A percentile compares a stretch with the other conserved stretches of the same genome.
Evolutionary conservation across 768 basidiomycete species (phyloP).

Genomic region (Phylloporus sp.): DNA sequence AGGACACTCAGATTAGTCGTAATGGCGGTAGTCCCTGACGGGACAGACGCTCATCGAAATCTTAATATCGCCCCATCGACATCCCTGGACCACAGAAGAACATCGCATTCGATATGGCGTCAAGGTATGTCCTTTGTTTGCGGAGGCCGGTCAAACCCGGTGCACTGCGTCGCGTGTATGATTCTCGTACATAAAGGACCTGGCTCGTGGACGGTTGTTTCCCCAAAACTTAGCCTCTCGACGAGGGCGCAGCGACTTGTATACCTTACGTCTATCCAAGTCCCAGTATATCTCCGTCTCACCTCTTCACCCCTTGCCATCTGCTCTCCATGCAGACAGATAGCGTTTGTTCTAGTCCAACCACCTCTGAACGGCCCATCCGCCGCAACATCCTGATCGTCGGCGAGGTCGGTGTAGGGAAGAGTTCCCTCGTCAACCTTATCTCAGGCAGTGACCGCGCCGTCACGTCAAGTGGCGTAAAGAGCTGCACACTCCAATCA

Average conservation of each 20-base stretch:
- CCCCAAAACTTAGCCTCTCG: not conserved
- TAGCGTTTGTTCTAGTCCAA: constrained; percentile 14
- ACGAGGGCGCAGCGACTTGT: not conserved
- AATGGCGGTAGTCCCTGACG: not conserved
- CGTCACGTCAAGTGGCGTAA: constrained; percentile 25
- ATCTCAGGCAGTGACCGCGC: constrained; percentile 27
- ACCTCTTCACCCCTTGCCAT: not conserved
- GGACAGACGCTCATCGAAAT: constrained; percentile 9
- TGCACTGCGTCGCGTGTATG: constrained; percentile 1
- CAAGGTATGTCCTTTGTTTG: constrained; percentile 6
- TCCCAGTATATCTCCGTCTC: not conserved
- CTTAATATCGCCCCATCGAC: not conserved
- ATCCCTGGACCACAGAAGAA: constrained; percentile 10
- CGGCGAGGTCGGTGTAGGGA: constrained; percentile 31
- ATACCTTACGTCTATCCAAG: not conserved
- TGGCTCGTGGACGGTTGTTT: not conserved
- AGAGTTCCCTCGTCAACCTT: constrained; percentile 43
- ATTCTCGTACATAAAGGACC: constrained; percentile 17
- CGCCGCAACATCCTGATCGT: constrained; percentile 27
- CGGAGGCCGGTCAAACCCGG: constrained; percentile 3
- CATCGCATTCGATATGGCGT: not conserved
- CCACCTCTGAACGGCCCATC: constrained; percentile 1
- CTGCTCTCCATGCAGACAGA: constrained; percentile 9
- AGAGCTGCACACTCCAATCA: constrained; percentile 36
- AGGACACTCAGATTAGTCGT: not conserved